Evolutionary conservation across 1,139 yeast species (phyloP).

Genomic region (Hemisphaericaspora subhashii): DNA sequence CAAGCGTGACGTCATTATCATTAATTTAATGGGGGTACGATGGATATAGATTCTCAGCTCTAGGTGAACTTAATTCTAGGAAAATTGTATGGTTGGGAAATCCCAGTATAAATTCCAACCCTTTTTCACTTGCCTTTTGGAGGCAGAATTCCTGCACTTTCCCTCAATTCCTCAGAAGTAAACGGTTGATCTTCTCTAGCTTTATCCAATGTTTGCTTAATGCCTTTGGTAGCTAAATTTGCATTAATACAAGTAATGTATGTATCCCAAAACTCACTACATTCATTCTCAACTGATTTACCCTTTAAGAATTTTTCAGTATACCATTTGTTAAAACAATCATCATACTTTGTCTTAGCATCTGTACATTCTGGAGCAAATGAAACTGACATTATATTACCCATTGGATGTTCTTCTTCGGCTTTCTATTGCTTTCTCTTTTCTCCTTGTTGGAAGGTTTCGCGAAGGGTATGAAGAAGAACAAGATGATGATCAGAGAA

Average conservation of each 20-base stretch:
- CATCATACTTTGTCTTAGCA: conserved; percentile 80
- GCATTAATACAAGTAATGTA: conserved; percentile 84
- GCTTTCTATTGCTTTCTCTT: neutral
- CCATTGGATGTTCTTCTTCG: conserved; percentile 42
- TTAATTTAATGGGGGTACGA: neutral
- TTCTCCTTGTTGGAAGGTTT: too few relatives aligned
- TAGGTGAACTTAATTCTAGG: too few relatives aligned
- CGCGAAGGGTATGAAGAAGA: too few relatives aligned
- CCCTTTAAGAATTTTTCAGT: conserved; percentile 84
- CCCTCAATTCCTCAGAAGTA: conserved; percentile 33
- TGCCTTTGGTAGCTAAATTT: conserved; percentile 70
- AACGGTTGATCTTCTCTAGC: conserved; percentile 93
- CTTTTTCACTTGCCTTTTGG: conserved; percentile 7
- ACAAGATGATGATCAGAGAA: too few relatives aligned
- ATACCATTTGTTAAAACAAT: conserved; percentile 93
- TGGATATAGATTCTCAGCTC: too few relatives aligned
- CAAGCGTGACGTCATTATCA: conserved; percentile 2
- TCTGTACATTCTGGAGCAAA: conserved; percentile 97
- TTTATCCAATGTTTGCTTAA: conserved; percentile 83
- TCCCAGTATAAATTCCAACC: too few relatives aligned
- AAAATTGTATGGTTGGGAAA: too few relatives aligned
- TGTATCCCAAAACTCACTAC: conserved; percentile 84
- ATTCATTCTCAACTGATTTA: conserved; percentile 75
- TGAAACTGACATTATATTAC: conserved; percentile 84
- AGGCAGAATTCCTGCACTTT: conserved; percentile 19